Evolutionary conservation across 23 red algal species (phyloP), one percentile per base, ranked within the genome.

Genomic region (Gracilaria vermiculophylla): DNA sequence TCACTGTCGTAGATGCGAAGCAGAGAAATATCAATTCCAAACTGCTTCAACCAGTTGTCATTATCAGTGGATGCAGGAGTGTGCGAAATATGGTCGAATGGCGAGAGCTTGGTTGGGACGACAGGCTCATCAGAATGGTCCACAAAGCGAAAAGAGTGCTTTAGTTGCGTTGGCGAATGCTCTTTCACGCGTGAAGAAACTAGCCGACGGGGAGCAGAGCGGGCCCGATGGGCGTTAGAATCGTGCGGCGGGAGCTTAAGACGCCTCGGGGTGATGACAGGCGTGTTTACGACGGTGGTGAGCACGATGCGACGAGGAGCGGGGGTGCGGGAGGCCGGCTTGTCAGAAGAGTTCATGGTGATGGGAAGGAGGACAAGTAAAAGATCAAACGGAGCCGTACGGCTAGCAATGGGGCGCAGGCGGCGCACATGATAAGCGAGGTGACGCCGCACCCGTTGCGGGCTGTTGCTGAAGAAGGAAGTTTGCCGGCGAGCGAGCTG

Each of bases 1-100:
- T 54, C 49, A 55, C 53, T 79, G 53, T 79, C 76, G 16, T 57
- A 79, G 36, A 79, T 52, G 2, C 49, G 21, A 23, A 79, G 76
- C 76, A 79, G 19, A 36, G 76, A 54, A 28, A 79, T 60, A 35
- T 79, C 76, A 79, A 79, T 79, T 20, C 76, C 76, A 23, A 79
- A 79, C 19, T 52, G 33, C 37, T 23, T 4, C 31, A 79, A 31
- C 76, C 76, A 79, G 3, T 5, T 16, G 24, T 79, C 53, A 35
- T 79, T 79, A 0, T 79, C 53, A 2, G 33, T 20, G 2, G 24
- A 20, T 0, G 50, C 17, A 17, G 76, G 76, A 17, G 76, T 79
- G 34, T 7, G 20, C 11, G 50, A 39, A 9, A 79, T 58, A 0
- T 45, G 36, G 37, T 73, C 67, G 1, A 48, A 28, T 19, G 67